A percentile compares a stretch with the other conserved stretches of the same genome.
These are phyloP conservation scores for Deinandra increscens DNA, from an alignment of 129 eudicot species.

Conservation along the genomic window DNA sequence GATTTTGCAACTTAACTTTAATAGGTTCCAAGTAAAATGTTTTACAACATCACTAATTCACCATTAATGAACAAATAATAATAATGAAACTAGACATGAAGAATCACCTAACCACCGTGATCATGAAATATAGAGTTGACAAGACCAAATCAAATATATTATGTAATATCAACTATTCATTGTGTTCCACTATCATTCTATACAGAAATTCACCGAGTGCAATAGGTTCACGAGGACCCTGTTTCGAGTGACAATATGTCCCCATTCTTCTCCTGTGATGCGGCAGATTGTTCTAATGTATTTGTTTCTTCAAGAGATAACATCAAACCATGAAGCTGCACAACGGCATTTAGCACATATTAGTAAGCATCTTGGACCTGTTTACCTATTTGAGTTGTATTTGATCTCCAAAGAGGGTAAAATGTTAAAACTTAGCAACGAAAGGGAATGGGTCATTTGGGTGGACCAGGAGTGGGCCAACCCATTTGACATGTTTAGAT, in stretches of 20 bases:
- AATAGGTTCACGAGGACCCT: neutral
- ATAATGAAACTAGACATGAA: too few relatives aligned
- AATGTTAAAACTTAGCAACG: neutral
- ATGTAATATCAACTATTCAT: slow-evolving; percentile 5
- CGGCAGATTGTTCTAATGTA: slow-evolving; percentile 10
- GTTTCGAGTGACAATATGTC: slow-evolving; percentile 2
- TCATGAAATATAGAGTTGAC: neutral
- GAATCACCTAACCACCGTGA: too few relatives aligned
- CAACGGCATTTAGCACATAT: neutral
- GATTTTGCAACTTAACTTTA: too few relatives aligned
- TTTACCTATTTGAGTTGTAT: neutral
- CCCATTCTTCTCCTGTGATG: neutral
- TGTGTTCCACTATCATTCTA: neutral
- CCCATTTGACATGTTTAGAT: too few relatives aligned
- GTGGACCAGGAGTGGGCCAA: neutral
- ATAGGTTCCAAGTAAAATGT: too few relatives aligned
- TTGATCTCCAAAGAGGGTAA: neutral
- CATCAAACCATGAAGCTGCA: slow-evolving; percentile 35
- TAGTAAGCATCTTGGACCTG: neutral
- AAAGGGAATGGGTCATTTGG: neutral
- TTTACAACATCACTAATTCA: too few relatives aligned
- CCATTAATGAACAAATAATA: too few relatives aligned
- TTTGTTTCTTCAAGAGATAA: slow-evolving; percentile 33
- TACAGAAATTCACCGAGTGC: neutral
- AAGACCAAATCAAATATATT: neutral